phyloP scores from a whole-genome alignment of 2,329 filamentous ascomycete genomes.

The Apiospora kogelbergensis region DNA sequence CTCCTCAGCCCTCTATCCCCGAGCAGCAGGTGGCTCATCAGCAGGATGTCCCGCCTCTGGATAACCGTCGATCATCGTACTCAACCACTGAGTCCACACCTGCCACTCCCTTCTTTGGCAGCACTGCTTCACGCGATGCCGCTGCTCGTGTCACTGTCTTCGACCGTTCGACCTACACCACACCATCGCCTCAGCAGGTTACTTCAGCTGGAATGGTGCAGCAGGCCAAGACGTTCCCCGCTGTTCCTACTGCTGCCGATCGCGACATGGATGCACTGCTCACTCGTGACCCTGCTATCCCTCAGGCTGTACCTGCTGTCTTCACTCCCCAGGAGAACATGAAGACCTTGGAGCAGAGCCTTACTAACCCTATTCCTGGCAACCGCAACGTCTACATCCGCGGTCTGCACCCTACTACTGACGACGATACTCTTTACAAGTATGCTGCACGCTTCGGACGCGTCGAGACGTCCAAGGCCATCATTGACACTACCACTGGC shows the following conservation, averaged over 20 bases:
- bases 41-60: conserved; percentile 59
- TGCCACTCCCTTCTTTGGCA: conserved; percentile 64
- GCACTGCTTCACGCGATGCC: conserved; percentile 57
- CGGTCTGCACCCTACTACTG: conserved; percentile 91
- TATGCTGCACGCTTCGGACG: conserved; percentile 88
- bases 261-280: conserved; percentile 63
- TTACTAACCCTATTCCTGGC: conserved; percentile 86
- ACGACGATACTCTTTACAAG: conserved; percentile 80
- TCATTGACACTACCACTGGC: conserved; percentile 90
- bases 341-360: conserved; percentile 88
- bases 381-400: conserved; percentile 99
- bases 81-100: conserved; percentile 67
- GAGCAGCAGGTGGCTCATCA: conserved; percentile 48
- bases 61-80: conserved; percentile 67
- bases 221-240: conserved; percentile 40
- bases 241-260: conserved; percentile 39
- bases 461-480: conserved; percentile 96
- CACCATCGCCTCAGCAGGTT: conserved; percentile 64
- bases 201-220: conserved; percentile 38
- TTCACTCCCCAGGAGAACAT: conserved; percentile 82
- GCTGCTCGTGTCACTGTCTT: conserved; percentile 58
- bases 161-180: conserved; percentile 66
- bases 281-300: conserved; percentile 77
- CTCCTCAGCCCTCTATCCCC: conserved; percentile 50
- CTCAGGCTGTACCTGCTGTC: conserved; percentile 84